Base-by-base conservation (phyloP, 768 basidiomycete genomes). In the Lentinula sp. region DNA sequence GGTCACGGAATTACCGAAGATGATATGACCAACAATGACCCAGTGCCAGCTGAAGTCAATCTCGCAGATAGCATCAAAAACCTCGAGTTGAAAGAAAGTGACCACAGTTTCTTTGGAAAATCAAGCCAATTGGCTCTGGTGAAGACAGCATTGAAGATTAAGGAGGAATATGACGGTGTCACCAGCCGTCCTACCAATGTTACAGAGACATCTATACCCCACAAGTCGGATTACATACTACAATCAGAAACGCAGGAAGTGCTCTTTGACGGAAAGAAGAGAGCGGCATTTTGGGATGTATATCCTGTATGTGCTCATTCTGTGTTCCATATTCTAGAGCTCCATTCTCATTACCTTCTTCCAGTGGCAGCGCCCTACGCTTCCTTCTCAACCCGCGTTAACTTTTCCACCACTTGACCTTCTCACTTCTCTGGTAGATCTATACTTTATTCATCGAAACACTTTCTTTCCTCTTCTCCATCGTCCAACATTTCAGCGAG, bases 381-480 rank as follows among this genome's bases (percentile, higher is more conserved):
- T 5, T 6, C 21, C 15, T 1, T 23, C 28, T 8, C 37, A 16
- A 10, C 50, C 34, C 28, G 4, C 16, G n/a, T 23, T 52, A 15
- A 49, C 5, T 4, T 87, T 81, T 59, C 86, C 86, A 0, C 78
- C 81, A 2, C 68, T 71, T 5, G 84, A 85, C 50, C 76, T 94
- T 16, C 75, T 83, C 6, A 60, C 66, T 1, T 64, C 67, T 0
- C 79, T 96, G 34, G 74, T 91, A 50, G 78, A 87, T 49, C 70
- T 79, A 18, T 93, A 87, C 65, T 96, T 95, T 68, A 65, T 63
- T 0, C 65, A 82, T 37, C 63, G 80, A 62, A 88, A 92, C 65
- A 61, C 69, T 3, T 76, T 82, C 52, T 67, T 81, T 1, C 91
- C 92, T 1, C 75, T 95, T 6, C 73, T 96, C 3, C 92, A 94